Percentiles rank a stretch among this genome's conserved stretches.
These are phyloP conservation scores for Rhododendron griersonianum DNA, from an alignment of 148 eudicot species.

Conservation along the genomic window DNA sequence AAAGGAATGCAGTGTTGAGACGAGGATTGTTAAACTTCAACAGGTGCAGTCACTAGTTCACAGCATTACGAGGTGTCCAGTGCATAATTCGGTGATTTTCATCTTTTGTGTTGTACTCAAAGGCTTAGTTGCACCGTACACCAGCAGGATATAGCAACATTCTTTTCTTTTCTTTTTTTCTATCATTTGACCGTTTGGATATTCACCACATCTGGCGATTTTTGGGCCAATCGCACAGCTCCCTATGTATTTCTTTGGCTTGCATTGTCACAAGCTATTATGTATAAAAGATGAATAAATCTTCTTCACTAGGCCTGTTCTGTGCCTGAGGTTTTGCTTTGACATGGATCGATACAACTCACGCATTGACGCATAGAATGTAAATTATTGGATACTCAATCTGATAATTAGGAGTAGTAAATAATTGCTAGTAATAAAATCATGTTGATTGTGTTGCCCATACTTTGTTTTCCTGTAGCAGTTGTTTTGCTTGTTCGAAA, in stretches of 20 bases:
- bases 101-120: neutral
- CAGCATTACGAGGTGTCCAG: neutral
- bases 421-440: neutral
- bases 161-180: neutral
- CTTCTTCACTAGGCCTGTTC: neutral
- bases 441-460: neutral
- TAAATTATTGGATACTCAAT: neutral
- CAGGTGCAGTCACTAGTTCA: neutral
- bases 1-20: neutral
- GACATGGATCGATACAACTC: neutral
- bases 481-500: neutral
- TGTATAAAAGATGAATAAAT: neutral
- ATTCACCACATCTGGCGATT: neutral
- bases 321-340: neutral
- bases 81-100: constrained; percentile 1
- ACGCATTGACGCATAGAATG: neutral
- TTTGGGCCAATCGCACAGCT: neutral
- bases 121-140: neutral
- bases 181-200: neutral
- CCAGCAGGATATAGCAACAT: neutral
- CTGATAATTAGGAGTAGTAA: neutral
- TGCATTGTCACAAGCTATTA: neutral
- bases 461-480: neutral
- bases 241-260: neutral
- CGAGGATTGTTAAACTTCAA: neutral